Percentiles rank a stretch among this genome's conserved stretches.
These are phyloP conservation scores for Tricholoma saponaceum DNA, from an alignment of 768 basidiomycete species.

Conservation along the genomic window DNA sequence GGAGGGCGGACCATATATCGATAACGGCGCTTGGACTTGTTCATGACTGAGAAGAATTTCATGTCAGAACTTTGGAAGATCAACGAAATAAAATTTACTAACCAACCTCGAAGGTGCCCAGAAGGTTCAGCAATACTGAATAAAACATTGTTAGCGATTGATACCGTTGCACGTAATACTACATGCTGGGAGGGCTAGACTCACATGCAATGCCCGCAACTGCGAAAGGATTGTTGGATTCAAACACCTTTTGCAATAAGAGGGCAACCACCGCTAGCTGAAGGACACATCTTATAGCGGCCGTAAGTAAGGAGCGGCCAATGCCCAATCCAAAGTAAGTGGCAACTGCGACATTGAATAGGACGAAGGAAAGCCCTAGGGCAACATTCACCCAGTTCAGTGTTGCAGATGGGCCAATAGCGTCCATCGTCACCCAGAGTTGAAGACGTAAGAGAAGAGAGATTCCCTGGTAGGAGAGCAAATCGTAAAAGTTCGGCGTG, in stretches of 20 bases:
- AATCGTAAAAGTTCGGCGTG: too few relatives aligned
- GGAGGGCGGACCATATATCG: slow-evolving; percentile 62
- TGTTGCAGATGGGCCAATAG: slow-evolving; percentile 13
- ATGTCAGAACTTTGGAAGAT: background rate
- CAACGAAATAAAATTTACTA: slow-evolving; percentile 14
- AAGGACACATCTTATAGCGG: slow-evolving; percentile 69
- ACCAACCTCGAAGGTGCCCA: slow-evolving; percentile 80
- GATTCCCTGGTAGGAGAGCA: too few relatives aligned
- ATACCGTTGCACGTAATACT: background rate
- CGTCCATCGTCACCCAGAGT: background rate
- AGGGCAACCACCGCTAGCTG: slow-evolving; percentile 76
- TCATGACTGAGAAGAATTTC: slow-evolving; percentile 48
- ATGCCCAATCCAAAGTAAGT: slow-evolving; percentile 62
- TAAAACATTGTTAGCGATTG: background rate
- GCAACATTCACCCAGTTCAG: slow-evolving; percentile 74
- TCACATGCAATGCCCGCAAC: slow-evolving; percentile 71
- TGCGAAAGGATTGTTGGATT: slow-evolving; percentile 68
- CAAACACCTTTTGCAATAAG: slow-evolving; percentile 70
- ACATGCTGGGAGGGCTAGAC: slow-evolving; percentile 22
- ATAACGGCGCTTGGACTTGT: slow-evolving; percentile 76
- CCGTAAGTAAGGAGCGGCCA: slow-evolving; percentile 60
- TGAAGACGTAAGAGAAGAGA: too few relatives aligned
- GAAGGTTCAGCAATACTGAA: slow-evolving; percentile 64
- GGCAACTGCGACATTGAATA: slow-evolving; percentile 68
- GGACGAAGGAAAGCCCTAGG: slow-evolving; percentile 71